Conservation (phyloP, 1,284 basidiomycete genomes). For the Malassezia yamatoensis region DNA sequence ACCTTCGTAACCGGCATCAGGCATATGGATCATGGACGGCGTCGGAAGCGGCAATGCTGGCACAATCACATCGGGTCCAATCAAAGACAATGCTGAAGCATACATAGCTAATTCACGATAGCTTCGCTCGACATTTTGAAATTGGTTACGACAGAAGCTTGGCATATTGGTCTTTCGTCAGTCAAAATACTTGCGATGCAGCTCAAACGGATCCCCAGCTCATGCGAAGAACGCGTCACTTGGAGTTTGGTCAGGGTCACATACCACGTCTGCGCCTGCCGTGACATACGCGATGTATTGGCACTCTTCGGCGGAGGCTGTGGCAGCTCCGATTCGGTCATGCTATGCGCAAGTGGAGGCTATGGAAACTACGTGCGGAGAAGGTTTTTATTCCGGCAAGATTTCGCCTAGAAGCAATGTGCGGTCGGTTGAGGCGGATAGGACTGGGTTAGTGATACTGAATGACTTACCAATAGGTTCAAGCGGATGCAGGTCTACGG, state of each 20-base stretch:
- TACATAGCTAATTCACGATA: conserved; percentile 35
- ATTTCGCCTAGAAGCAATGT: conserved; percentile 40
- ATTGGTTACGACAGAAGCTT: conserved; percentile 26
- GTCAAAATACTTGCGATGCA: conserved; percentile 4
- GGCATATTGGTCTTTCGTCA: conserved; percentile 32
- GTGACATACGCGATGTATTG: not conserved
- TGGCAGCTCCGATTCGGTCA: not conserved
- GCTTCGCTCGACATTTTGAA: conserved; percentile 27
- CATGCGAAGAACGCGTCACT: conserved; percentile 1
- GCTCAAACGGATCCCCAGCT: conserved; percentile 14
- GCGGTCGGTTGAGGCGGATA: conserved; percentile 36
- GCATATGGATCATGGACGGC: conserved; percentile 3
- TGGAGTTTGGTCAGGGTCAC: not conserved
- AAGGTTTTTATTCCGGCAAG: conserved; percentile 17
- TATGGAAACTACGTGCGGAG: not conserved
- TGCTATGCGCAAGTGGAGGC: not conserved
- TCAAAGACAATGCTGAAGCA: conserved; percentile 25
- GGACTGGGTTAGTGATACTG: conserved; percentile 18
- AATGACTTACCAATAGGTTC: conserved; percentile 36
- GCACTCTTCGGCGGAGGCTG: not conserved
- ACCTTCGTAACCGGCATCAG: not conserved
- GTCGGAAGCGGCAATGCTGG: conserved; percentile 34
- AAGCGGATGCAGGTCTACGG: conserved; percentile 41
- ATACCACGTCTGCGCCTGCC: conserved; percentile 1
- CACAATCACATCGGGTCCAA: conserved; percentile 25